Base-by-base conservation (phyloP, 495 filamentous ascomycete species). In the Cryomyces minteri region DNA sequence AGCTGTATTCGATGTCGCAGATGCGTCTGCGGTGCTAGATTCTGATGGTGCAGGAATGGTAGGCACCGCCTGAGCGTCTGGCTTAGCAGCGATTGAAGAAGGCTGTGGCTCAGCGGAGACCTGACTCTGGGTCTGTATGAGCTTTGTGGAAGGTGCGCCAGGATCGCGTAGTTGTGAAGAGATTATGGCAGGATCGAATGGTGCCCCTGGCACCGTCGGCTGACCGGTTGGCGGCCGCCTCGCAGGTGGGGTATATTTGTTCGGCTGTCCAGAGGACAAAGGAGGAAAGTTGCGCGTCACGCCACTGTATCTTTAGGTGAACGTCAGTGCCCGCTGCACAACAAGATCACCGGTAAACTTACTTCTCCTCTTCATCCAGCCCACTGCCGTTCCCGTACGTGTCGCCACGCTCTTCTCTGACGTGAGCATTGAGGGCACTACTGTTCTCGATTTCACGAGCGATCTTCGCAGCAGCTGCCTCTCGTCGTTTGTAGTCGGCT, bases 341-440 rank as follows among this genome's bases (percentile, higher is more conserved):
- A 44, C 61, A 45, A 43, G 48, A 14, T 14, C 25, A 51, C 29
- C 49, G 32, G 46, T 43, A 32, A 43, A 60, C 78, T 60, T 70
- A 88, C 80, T 90, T 95, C 49, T 87, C 85, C 59, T 88, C 83
- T 56, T 99, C 90, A 59, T 92, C 83, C 41, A 80, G 69, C 18
- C 72, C 78, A 48, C 64, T 69, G 36, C 74, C 71, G 49, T 84
- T 79, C 7, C 62, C 64, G 44, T 71, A 67, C 29, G 71, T 70
- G 52, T 79, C 69, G n/a, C 84, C 77, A 56, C 86, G 73, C 66
- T 96, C 88, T 58, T 96, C 88, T 4, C 80, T 80, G 45, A 93
- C 71, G 56, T 98, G 92, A 1, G 77, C 62, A 47, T 90, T 92
- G 25, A 70, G 69, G 6, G 74, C 65, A 44, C 68, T 78, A 37